Evolutionary conservation across 1,139 yeast species (phyloP), one percentile per base, ranked within the genome.

Genomic region (Kurtzmaniella quercitrusa): DNA sequence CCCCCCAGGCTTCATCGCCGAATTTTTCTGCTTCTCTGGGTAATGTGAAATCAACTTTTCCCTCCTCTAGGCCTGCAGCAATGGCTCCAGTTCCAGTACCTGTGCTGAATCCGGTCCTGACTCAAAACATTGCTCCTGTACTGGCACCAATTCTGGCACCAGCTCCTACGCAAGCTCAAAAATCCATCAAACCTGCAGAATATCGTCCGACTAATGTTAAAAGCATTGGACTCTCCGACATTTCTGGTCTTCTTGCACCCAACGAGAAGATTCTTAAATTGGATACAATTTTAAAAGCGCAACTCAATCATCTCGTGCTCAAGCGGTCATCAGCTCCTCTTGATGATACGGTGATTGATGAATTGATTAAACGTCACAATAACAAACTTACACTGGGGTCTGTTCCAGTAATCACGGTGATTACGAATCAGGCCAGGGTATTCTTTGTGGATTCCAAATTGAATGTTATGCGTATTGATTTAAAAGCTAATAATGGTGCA

Each of bases 401-500:
- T 36, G 61, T 57, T 35, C 68, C 74, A 2, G 74, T 70, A 22
- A 61, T 74, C 1, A 65, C 78, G 11, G 80, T 78, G 19, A 69
- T 80, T 11, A 76, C 81, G 42, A 69, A 68, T 48, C 54, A 56
- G 49, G 77, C 78, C 3, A 50, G 76, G 44, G 72, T 71, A 0
- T 71, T 73, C 44, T 68, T 73, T 45, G 62, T 71, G 33, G 74
- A 69, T 46, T 57, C 62, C 2, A 41, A 52, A 1, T 54, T 71
- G 33, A 63, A 68, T 43, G 76, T 71, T 2, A 67, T 67, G 62
- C 47, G 71, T 50, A 67, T 72, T 12, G 77, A 72, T 48, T 60
- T 71, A 47, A 71, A 68, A 43, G 74, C 74, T 54, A 62, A 80
- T 74, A 47, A 82, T 65, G 74, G 80, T 51, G 56, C 63, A n/a